Base-by-base conservation (phyloP, 345 rosid genomes). In the Eucalyptus pauciflora region DNA sequence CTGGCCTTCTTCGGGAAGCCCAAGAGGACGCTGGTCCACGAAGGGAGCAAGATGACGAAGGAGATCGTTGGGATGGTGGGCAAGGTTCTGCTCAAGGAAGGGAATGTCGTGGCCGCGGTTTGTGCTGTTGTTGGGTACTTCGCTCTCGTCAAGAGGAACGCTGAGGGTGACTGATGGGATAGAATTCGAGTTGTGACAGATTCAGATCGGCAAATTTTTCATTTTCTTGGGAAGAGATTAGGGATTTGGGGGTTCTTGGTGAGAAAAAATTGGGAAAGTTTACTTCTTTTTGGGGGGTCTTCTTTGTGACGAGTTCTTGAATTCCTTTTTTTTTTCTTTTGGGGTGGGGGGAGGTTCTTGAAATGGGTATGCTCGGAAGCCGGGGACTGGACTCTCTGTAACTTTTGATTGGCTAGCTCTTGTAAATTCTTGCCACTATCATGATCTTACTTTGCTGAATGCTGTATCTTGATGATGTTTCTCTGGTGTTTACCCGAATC, bases 1-100 rank as follows among this genome's bases (percentile, higher is more conserved):
- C 93, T 98, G 69, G 96, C 99, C 46, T 98, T 98, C 93, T 96
- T 95, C 83, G 99, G 99, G 91, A 98, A 97, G 91, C 97, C 99
- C 13, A 96, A 93, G 86, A 94, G 92, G 94, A 89, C 90, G 45
- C 92, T 98, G 93, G 95, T 98, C 86, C 91, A 94, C 29, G 99
- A 97, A 92, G 98, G 96, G 17, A 95, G 97, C 88, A 98, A 97
- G 91, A 96, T 98, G 54, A 98, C 99, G 2, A 93, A 89, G 89
- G 99, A 98, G 90, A 96, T 98, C 87, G 88, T 95, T 76, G 97
- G 94, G 87, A 92, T 94, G 90, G 96, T 96, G 91, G 91, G 96
- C 90, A 97, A 95, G 93, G 96, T 96, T 89, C 89, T 98, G 94
- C 90, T 98, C 89, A 97, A 94, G 92, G 99, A 98, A 93, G 99